Evolutionary conservation across 805 yeast genomes (phyloP).

Genomic region (Wickerhamiella qilinensis): DNA sequence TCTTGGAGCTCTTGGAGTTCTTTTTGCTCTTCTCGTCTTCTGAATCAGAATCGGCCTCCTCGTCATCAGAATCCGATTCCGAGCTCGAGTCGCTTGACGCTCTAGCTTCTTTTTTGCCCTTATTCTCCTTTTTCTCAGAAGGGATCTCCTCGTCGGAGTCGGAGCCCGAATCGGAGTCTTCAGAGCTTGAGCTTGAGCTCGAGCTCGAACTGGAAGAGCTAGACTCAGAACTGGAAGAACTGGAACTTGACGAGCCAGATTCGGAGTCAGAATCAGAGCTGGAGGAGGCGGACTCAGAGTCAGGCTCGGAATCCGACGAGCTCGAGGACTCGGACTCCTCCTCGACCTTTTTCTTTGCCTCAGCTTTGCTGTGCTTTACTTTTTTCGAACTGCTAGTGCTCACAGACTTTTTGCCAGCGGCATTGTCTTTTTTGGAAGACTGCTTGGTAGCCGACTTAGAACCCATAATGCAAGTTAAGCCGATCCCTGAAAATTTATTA

Average conservation of each 20-base stretch:
- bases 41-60: not conserved
- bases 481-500: too few species aligned
- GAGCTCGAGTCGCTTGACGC: not conserved
- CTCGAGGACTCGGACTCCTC: not conserved
- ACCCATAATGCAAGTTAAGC: not conserved
- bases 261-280: not conserved
- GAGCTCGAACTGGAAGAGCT: not conserved
- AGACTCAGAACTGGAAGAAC: not conserved
- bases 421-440: constrained; percentile 1
- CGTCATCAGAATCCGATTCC: not conserved
- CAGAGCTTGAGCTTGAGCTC: not conserved
- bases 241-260: constrained; percentile 1
- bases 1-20: too few species aligned
- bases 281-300: not conserved
- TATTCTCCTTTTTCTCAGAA: too few species aligned
- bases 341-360: not conserved
- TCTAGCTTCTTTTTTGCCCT: not conserved
- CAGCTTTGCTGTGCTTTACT: too few species aligned
- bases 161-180: not conserved
- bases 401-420: too few species aligned
- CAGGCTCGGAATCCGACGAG: not conserved
- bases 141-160: not conserved
- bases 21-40: too few species aligned
- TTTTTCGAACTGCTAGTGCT: too few species aligned
- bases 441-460: constrained; percentile 1